A percentile compares a stretch with the other conserved stretches of the same genome.
phyloP scores from a whole-genome alignment of 2,329 filamentous ascomycete genomes.

The Ustilaginoidea virens region DNA sequence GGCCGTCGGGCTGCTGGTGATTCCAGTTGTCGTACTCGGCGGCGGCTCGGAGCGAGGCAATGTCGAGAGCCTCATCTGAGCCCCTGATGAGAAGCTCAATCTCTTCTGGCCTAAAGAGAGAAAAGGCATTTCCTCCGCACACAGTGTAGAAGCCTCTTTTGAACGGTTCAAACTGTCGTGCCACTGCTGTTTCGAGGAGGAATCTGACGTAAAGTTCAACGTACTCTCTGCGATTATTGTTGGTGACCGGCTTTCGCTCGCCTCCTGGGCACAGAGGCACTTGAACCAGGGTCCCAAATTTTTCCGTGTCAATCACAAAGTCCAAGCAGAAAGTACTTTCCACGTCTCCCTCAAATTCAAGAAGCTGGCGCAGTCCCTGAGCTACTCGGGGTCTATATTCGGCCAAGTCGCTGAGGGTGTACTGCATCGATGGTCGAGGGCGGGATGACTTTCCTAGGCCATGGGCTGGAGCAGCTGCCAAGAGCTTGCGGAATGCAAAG shows the following conservation, averaged over 20 bases:
- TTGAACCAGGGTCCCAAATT: constrained; percentile 52
- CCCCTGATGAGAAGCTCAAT: constrained; percentile 79
- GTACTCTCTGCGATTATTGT: constrained; percentile 68
- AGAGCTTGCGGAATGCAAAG: constrained; percentile 77
- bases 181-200: constrained; percentile 61
- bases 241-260: constrained; percentile 64
- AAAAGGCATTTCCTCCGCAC: constrained; percentile 75
- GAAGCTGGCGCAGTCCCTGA: constrained; percentile 55
- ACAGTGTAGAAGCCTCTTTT: constrained; percentile 89
- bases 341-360: constrained; percentile 76
- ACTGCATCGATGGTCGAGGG: constrained; percentile 48
- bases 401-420: constrained; percentile 66
- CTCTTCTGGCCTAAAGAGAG: constrained; percentile 77
- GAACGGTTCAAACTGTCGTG: constrained; percentile 82
- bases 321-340: constrained; percentile 66
- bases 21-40: constrained; percentile 75
- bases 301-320: constrained; percentile 64
- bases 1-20: constrained; percentile 34
- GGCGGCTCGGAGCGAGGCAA: constrained; percentile 58
- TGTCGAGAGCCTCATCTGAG: constrained; percentile 70
- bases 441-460: constrained; percentile 38
- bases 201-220: constrained; percentile 74
- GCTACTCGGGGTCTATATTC: constrained; percentile 69
- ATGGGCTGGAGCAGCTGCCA: constrained; percentile 57
- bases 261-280: constrained; percentile 62